Evolutionary conservation across 23 red algal genomes (phyloP).

Genomic region (Gracilaria domingensis): DNA sequence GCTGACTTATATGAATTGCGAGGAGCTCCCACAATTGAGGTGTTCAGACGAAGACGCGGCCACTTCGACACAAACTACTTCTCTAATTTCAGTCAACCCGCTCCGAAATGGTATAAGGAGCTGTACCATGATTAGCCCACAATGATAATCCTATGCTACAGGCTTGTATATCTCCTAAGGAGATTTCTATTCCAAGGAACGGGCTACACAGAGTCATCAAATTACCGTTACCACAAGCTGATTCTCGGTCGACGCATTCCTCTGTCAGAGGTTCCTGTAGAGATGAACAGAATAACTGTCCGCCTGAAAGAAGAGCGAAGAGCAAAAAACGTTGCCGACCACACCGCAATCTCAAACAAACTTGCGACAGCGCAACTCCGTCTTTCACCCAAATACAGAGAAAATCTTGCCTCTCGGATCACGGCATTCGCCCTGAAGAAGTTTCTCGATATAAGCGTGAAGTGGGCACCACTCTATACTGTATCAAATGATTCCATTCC

Average conservation of each 20-base stretch:
- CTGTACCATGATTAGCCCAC: conserved; percentile 16
- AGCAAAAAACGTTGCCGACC: neutral
- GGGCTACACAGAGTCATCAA: conserved; percentile 28
- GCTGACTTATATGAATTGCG: too few species aligned
- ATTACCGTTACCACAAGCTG: neutral
- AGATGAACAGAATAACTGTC: neutral
- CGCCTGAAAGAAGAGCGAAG: neutral
- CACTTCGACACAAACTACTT: conserved; percentile 29
- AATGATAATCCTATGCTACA: neutral
- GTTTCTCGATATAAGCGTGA: too few species aligned
- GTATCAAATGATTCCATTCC: neutral
- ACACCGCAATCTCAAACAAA: too few species aligned
- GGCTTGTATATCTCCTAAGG: neutral
- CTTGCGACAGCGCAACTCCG: neutral
- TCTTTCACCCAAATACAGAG: neutral
- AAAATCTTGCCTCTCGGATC: too few species aligned
- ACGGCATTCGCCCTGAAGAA: too few species aligned
- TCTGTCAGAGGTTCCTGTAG: too few species aligned
- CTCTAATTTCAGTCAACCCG: neutral
- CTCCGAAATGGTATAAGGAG: conserved; percentile 21
- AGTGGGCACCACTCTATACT: neutral
- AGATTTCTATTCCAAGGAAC: conserved; percentile 35
- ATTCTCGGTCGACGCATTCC: neutral
- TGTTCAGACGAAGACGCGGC: neutral
- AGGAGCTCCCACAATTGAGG: neutral